Evolutionary conservation across 1,284 basidiomycete genomes (phyloP).

Genomic region (Ceratobasidium sp.): DNA sequence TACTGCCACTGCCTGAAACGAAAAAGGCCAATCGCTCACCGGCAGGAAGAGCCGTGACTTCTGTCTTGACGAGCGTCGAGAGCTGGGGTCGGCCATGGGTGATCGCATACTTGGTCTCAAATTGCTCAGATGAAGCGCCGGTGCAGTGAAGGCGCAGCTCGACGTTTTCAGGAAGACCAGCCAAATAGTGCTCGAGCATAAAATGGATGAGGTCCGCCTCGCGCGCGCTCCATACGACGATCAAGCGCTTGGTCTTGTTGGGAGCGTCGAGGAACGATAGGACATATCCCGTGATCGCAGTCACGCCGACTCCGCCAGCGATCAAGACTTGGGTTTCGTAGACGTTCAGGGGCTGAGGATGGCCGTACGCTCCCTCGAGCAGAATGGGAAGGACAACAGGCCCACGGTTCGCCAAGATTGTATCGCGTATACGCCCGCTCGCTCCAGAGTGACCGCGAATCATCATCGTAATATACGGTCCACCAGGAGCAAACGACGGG

Average conservation of each 20-base stretch:
- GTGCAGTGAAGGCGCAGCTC: constrained; percentile 18
- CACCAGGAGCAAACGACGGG: neutral
- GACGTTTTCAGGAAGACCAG: neutral
- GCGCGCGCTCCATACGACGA: constrained; percentile 25
- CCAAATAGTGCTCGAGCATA: neutral
- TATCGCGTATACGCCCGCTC: neutral
- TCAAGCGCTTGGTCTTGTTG: constrained; percentile 1
- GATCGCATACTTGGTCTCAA: neutral
- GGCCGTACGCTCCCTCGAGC: constrained; percentile 31
- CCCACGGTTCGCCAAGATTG: neutral
- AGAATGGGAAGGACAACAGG: neutral
- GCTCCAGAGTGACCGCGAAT: constrained; percentile 8
- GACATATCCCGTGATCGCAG: constrained; percentile 6
- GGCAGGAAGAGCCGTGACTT: neutral
- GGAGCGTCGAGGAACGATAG: constrained; percentile 10
- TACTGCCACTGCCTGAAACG: constrained; percentile 20
- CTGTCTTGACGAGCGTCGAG: neutral
- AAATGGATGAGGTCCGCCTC: constrained; percentile 11
- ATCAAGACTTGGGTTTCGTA: constrained; percentile 27
- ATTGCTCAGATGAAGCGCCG: neutral
- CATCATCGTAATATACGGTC: constrained; percentile 11
- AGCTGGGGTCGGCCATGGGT: constrained; percentile 7
- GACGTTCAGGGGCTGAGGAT: constrained; percentile 21
- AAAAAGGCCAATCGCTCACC: constrained; percentile 20
- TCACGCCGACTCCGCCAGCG: constrained; percentile 26